Conservation (phyloP, 1,139 yeast species). For the Arxiozyma slooffiae region DNA sequence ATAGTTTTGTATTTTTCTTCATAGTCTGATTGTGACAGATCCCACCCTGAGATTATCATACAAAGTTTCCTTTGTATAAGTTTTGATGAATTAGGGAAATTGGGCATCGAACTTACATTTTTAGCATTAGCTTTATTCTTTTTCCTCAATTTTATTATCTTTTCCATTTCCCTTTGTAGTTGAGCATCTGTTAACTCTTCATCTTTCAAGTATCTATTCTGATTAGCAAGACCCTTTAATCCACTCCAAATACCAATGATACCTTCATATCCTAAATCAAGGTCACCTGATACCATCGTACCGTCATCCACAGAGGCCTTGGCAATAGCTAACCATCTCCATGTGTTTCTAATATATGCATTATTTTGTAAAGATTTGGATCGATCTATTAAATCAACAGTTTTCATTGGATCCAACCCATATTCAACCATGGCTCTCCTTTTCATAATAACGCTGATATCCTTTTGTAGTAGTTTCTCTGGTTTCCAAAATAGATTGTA, state of each 20-base stretch:
- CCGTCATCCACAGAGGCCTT: slow-evolving; percentile 58
- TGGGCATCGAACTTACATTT: slow-evolving; percentile 14
- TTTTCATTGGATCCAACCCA: slow-evolving; percentile 57
- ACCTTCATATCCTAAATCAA: slow-evolving; percentile 83
- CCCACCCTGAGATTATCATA: slow-evolving; percentile 86
- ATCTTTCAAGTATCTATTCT: slow-evolving; percentile 39
- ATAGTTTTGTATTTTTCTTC: slow-evolving; percentile 57
- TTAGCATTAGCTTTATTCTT: slow-evolving; percentile 23
- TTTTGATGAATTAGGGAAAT: slow-evolving; percentile 33
- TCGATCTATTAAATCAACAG: slow-evolving; percentile 51
- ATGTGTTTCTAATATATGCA: slow-evolving; percentile 58
- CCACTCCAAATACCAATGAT: slow-evolving; percentile 89
- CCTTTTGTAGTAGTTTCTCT: slow-evolving; percentile 41
- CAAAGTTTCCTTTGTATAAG: slow-evolving; percentile 65
- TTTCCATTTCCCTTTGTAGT: slow-evolving; percentile 37
- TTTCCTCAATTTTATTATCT: slow-evolving; percentile 28
- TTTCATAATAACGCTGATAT: slow-evolving; percentile 57
- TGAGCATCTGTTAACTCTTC: slow-evolving; percentile 37
- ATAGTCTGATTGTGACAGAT: slow-evolving; percentile 64
- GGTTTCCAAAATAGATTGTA: slow-evolving; percentile 26
- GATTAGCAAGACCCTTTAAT: slow-evolving; percentile 48
- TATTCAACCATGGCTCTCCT: slow-evolving; percentile 66
- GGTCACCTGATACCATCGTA: slow-evolving; percentile 51
- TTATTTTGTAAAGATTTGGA: slow-evolving; percentile 46
- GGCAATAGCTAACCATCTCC: slow-evolving; percentile 84